Conservation (phyloP, 805 yeast species). For the Cyberlindnera mississippiensis region DNA sequence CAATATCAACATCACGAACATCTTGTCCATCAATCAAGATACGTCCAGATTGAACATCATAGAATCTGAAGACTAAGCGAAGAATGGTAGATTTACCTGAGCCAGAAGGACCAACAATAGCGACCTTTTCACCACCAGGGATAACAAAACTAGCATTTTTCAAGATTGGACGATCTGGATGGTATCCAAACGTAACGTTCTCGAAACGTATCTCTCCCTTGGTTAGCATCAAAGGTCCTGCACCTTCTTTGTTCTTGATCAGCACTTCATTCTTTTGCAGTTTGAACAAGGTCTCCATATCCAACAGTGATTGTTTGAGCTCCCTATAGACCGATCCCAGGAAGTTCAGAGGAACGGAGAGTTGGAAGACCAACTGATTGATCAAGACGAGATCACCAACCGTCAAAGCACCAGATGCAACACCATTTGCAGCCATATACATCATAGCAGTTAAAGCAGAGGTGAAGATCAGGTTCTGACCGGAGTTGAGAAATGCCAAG, state of each 20-base stretch:
- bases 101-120: slow-evolving; percentile 95
- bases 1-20: slow-evolving; percentile 67
- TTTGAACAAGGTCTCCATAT: slow-evolving; percentile 92
- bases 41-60: slow-evolving; percentile 75
- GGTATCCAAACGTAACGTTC: slow-evolving; percentile 90
- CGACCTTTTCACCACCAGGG: slow-evolving; percentile 89
- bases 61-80: slow-evolving; percentile 81
- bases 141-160: slow-evolving; percentile 76
- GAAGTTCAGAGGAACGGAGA: slow-evolving; percentile 91
- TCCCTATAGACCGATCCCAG: slow-evolving; percentile 95
- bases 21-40: slow-evolving; percentile 88
- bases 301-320: slow-evolving; percentile 84
- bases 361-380: slow-evolving; percentile 93
- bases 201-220: slow-evolving; percentile 75
- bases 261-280: slow-evolving; percentile 70
- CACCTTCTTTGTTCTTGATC: slow-evolving; percentile 59
- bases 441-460: slow-evolving; percentile 92
- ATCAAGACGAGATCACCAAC: slow-evolving; percentile 95
- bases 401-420: slow-evolving; percentile 73
- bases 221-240: slow-evolving; percentile 53
- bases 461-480: slow-evolving; percentile 78
- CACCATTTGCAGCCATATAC: slow-evolving; percentile 97
- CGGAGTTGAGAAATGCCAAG: slow-evolving; percentile 70
- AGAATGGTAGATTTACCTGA: slow-evolving; percentile 91
- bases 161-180: slow-evolving; percentile 81